Evolutionary conservation across 768 basidiomycete species (phyloP).

Genomic region (Clitopilus hobsonii): DNA sequence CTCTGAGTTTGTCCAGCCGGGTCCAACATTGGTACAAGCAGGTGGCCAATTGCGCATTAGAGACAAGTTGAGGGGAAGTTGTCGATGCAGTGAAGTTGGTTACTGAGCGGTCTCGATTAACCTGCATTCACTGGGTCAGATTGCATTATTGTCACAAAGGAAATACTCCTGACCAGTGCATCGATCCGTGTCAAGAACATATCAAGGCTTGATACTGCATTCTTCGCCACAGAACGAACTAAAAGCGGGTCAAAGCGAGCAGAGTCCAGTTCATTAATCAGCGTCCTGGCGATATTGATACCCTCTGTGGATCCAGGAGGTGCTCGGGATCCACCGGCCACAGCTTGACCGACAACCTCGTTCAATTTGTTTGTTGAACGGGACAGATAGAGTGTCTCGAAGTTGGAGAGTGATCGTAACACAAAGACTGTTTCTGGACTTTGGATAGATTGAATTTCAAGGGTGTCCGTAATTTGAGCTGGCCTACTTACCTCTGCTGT

Average conservation of each 20-base stretch:
- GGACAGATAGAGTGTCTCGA: constrained; percentile 87
- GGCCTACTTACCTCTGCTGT: constrained; percentile 65
- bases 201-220: constrained; percentile 66
- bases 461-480: background rate
- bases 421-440: constrained; percentile 92
- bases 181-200: constrained; percentile 61
- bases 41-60: constrained; percentile 75
- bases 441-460: background rate
- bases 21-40: constrained; percentile 76
- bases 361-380: constrained; percentile 80
- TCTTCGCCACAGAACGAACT: constrained; percentile 73
- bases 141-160: background rate
- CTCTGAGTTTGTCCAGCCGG: constrained; percentile 58
- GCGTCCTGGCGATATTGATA: constrained; percentile 64
- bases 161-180: constrained; percentile 49
- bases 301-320: constrained; percentile 79
- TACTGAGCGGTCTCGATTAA: constrained; percentile 74
- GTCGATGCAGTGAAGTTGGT: constrained; percentile 69
- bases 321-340: constrained; percentile 62
- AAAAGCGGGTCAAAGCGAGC: constrained; percentile 91
- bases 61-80: constrained; percentile 72
- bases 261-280: constrained; percentile 90
- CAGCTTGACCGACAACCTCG: constrained; percentile 74
- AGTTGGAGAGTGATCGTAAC: constrained; percentile 74
- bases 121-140: constrained; percentile 32